A percentile compares a stretch with the other conserved stretches of the same genome.
Evolutionary conservation across 768 basidiomycete genomes (phyloP).

Genomic region (Naganishia vishniacii): DNA sequence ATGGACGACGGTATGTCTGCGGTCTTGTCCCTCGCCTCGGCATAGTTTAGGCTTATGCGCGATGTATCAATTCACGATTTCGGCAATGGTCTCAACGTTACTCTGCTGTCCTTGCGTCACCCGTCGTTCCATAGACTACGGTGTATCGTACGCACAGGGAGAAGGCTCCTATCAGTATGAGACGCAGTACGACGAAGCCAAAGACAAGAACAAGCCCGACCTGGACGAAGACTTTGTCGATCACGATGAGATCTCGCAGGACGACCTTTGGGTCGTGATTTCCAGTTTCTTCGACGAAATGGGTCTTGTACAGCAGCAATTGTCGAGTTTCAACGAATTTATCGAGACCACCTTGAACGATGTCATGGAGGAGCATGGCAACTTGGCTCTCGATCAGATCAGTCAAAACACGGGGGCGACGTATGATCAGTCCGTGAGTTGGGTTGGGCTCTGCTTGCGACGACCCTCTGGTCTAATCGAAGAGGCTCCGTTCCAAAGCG

Average conservation of each 20-base stretch:
- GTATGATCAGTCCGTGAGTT: constrained; percentile 49
- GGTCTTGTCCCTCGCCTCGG: neutral
- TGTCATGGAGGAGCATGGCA: constrained; percentile 91
- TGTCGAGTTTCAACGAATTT: constrained; percentile 97
- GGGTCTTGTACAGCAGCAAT: constrained; percentile 93
- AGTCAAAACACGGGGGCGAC: constrained; percentile 90
- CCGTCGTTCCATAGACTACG: constrained; percentile 26
- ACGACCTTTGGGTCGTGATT: constrained; percentile 61
- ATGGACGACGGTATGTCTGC: neutral
- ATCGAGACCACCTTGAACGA: constrained; percentile 99
- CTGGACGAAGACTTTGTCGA: constrained; percentile 6
- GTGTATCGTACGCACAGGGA: neutral
- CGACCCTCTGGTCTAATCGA: too few relatives aligned
- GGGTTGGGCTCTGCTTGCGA: neutral
- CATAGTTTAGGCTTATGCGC: neutral
- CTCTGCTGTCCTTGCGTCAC: neutral
- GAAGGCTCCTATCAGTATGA: neutral
- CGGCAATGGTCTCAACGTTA: neutral
- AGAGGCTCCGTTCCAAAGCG: constrained; percentile 52
- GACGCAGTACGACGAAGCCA: neutral
- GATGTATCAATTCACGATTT: neutral
- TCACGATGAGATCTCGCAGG: constrained; percentile 28
- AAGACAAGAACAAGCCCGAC: constrained; percentile 19
- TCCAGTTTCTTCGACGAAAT: constrained; percentile 95
- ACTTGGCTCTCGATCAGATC: constrained; percentile 90